Conservation (phyloP, 2,329 filamentous ascomycete species). For the Metarhizium humberi region DNA sequence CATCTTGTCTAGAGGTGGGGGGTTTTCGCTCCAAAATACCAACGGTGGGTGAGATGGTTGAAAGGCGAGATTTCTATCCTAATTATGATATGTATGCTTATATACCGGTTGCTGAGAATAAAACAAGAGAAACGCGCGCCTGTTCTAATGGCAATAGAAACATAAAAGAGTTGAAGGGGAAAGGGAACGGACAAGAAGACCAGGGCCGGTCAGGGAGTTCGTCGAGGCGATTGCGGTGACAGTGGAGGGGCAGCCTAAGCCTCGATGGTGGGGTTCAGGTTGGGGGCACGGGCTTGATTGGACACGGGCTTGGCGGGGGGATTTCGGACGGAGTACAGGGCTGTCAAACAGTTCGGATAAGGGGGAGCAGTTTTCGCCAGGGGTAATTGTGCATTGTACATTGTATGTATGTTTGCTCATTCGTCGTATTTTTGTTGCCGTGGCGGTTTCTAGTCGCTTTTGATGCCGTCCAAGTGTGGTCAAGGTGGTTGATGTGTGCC, state of each 20-base stretch:
- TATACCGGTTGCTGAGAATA: neutral
- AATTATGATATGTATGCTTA: neutral
- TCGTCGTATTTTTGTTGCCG: too few relatives aligned
- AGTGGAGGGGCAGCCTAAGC: slow-evolving; percentile 18
- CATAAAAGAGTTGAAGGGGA: neutral
- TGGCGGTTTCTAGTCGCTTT: too few relatives aligned
- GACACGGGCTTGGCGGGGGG: neutral
- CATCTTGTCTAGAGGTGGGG: slow-evolving; percentile 33
- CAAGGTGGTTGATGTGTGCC: too few relatives aligned
- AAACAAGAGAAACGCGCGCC: neutral
- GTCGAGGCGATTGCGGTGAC: slow-evolving; percentile 19
- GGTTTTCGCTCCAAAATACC: neutral
- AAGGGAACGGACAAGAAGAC: neutral
- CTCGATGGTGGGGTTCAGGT: slow-evolving; percentile 4
- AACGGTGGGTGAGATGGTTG: neutral
- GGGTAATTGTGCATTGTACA: too few relatives aligned
- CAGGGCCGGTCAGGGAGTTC: slow-evolving; percentile 6
- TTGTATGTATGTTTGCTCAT: too few relatives aligned
- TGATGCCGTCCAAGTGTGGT: too few relatives aligned
- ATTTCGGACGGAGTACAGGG: too few relatives aligned
- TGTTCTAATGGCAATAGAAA: neutral
- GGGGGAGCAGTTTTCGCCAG: neutral
- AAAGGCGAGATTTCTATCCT: neutral
- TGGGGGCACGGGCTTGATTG: slow-evolving; percentile 6
- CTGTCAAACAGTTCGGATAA: neutral